Base-by-base conservation (phyloP, 148 eudicot species). In the Beta vulgaris region DNA sequence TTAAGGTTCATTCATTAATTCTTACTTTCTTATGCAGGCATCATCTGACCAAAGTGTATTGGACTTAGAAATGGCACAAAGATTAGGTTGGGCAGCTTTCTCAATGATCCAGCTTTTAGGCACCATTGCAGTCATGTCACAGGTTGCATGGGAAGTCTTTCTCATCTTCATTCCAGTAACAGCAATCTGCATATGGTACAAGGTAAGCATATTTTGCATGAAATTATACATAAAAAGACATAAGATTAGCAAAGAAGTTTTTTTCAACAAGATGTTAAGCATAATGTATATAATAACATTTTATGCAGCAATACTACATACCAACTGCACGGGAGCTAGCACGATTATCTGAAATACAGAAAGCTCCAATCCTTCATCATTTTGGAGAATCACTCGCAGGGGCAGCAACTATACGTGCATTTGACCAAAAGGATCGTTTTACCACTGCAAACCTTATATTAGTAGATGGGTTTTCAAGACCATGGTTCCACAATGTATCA, bases 101-200 rank as follows among this genome's bases (percentile, higher is more conserved):
- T 91, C 99, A 40, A 73, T 83, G 53, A 96, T 92, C 71, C 99
- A 91, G 83, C 82, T 96, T 73, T 69, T 92, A 28, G 99, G 99
- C 25, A 92, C 98, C 51, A 83, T 96, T 73, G 89, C 93, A 73
- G 99, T 96, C 29, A 96, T 96, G 98, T 96, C 99, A 61, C 98
- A 96, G 79, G 99, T 89, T 18, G 99, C 99, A 55, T 96, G 99
- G 99, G 97, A 92, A 88, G 98, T 96, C 46, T 96, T 91, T 71
- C 80, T 79, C 77, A 88, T 96, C 78, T 91, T 96, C 88, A 87
- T 96, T 82, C 99, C 99, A 35, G 91, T 92, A 34, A 96, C 98
- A 40, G 98, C 87, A 46, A 83, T 96, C 82, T 96, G 98, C 84
- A 84, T 89, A 65, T 91, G 97, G 92, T 93, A 89, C 73, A 93